These are phyloP conservation scores for Podila verticillata DNA, from an alignment of 192 early-diverging fungal genomes.

Conservation along the genomic window DNA sequence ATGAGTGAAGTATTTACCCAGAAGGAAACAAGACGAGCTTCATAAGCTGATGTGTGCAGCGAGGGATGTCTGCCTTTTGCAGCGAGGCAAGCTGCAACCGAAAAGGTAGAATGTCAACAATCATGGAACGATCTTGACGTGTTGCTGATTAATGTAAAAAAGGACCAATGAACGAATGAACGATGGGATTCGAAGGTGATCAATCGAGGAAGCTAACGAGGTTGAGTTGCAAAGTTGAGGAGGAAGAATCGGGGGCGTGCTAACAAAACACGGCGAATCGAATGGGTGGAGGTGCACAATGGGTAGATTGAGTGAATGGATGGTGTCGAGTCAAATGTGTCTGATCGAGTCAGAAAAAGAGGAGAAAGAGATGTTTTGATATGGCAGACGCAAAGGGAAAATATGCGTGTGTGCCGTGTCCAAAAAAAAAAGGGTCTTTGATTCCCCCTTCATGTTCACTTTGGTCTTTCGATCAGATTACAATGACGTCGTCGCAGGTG, in stretches of 20 bases:
- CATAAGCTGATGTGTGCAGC: conserved; percentile 52
- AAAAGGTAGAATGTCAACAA: conserved; percentile 48
- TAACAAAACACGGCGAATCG: background rate
- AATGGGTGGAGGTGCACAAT: too few species aligned
- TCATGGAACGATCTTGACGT: conserved; percentile 21
- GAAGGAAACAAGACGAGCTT: conserved; percentile 41
- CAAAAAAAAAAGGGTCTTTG: too few species aligned
- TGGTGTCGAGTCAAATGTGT: too few species aligned
- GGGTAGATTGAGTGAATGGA: too few species aligned
- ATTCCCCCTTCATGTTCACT: too few species aligned
- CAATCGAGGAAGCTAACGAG: background rate
- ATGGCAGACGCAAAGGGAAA: too few species aligned
- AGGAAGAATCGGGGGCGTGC: background rate
- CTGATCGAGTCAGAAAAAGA: too few species aligned
- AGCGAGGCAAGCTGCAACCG: conserved; percentile 44
- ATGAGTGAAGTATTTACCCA: conserved; percentile 7
- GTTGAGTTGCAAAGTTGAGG: background rate
- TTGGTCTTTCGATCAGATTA: too few species aligned
- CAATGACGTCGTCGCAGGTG: too few species aligned
- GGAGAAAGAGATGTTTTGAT: too few species aligned
- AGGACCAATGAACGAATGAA: background rate
- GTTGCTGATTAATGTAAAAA: background rate
- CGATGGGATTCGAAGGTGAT: background rate
- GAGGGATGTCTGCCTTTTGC: conserved; percentile 38
- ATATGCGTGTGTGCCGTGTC: too few species aligned